Evolutionary conservation across 441 rosid species (phyloP), one percentile per base, ranked within the genome.

Genomic region (Erysimum cheiri): DNA sequence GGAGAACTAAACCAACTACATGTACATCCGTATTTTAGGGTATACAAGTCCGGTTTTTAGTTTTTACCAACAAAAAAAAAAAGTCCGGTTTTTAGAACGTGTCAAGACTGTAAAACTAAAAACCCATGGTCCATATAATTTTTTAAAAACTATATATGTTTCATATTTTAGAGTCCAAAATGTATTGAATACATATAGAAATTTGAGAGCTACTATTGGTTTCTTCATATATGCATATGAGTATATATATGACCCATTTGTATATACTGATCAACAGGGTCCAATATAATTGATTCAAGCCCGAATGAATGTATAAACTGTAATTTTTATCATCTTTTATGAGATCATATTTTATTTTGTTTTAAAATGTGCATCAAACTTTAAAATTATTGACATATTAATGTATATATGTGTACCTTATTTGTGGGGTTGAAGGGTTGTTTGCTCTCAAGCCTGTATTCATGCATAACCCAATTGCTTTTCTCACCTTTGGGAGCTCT

Each of bases 391-490:
- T 31, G 12, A 54, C 13, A 14, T n/a, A 53, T 53, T 24, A 13
- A 36, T 40, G 13, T 35, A 2, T 2, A 1, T n/a, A n/a, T n/a
- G n/a, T 41, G 26, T 80, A 85, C 92, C 92, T 81, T 87, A 11
- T 60, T 40, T 2, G 74, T 29, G 67, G 87, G 53, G 72, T 52
- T 81, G 71, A 80, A 77, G 6, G 83, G 77, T 53, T 71, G 80
- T 55, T 86, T 85, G 71, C 77, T 80, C 72, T 86, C 80, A 29
- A 81, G 83, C 67, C 93, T 78, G 46, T 86, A 88, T 60, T 88
- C 93, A 74, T 88, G 93, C 91, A 83, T 86, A 67, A 86, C 90
- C 93, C 93, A 88, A 56, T 85, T 86, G 84, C 84, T 86, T 78
- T 88, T 88, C 74, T 82, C 94, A 37, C 94, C 94, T 74, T 84